Evolutionary conservation across 441 rosid species (phyloP).

Genomic region (Gossypium lobatum): DNA sequence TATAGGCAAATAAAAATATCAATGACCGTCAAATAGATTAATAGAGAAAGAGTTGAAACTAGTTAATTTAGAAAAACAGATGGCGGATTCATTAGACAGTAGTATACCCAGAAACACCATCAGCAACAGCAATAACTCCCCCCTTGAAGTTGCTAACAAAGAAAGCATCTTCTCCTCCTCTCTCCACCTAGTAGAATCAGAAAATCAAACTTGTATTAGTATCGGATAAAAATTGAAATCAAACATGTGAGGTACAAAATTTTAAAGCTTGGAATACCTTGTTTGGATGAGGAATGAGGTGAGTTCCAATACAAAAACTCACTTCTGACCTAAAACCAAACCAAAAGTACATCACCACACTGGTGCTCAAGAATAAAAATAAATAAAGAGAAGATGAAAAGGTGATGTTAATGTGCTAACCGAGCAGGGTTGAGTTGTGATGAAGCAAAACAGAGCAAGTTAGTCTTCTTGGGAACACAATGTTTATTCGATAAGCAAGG

Average conservation of each 20-base stretch:
- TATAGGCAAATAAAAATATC: background rate
- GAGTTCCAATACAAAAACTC: conserved; percentile 55
- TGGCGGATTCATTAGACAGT: background rate
- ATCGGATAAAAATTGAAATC: background rate
- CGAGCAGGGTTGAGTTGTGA: conserved; percentile 33
- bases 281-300: conserved; percentile 76
- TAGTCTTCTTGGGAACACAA: conserved; percentile 22
- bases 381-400: background rate
- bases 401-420: conserved; percentile 19
- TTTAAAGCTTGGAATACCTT: conserved; percentile 41
- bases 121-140: conserved; percentile 87
- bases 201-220: background rate
- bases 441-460: conserved; percentile 35
- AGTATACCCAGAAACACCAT: conserved; percentile 89
- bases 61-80: background rate
- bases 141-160: conserved; percentile 63
- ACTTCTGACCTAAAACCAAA: conserved; percentile 34
- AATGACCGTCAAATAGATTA: background rate
- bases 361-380: background rate
- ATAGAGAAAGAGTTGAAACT: background rate
- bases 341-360: background rate
- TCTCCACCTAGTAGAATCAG: conserved; percentile 47
- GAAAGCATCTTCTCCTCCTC: conserved; percentile 93
- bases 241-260: background rate
- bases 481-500: background rate